Evolutionary conservation across 192 early-diverging fungal species (phyloP).

Genomic region (Entrophospora sp.): DNA sequence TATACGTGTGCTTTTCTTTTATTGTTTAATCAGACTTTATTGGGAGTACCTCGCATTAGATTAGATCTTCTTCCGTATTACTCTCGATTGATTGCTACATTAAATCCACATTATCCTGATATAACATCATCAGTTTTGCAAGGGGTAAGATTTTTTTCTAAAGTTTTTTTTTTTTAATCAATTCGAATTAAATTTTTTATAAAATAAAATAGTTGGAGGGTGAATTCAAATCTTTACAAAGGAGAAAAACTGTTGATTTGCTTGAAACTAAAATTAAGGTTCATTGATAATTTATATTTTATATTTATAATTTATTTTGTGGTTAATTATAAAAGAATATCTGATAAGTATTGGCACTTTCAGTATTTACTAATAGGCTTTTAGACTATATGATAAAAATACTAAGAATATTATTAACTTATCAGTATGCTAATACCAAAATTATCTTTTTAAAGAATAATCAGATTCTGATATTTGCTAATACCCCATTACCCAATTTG

Average conservation of each 20-base stretch:
- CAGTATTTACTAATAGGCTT: too few relatives aligned
- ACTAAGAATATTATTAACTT: too few relatives aligned
- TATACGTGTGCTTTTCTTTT: too few relatives aligned
- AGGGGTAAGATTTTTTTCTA: slow-evolving; percentile 32
- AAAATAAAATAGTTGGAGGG: slow-evolving; percentile 47
- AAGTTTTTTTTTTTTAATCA: neutral
- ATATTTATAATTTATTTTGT: too few relatives aligned
- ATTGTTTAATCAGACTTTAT: slow-evolving; percentile 43
- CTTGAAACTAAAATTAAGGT: slow-evolving; percentile 72
- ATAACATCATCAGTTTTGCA: slow-evolving; percentile 64
- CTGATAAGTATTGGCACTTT: too few relatives aligned
- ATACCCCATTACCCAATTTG: too few relatives aligned
- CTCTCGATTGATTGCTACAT: slow-evolving; percentile 76
- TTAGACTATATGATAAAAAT: too few relatives aligned
- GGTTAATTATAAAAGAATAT: too few relatives aligned
- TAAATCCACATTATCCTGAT: slow-evolving; percentile 83
- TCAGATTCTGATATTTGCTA: too few relatives aligned
- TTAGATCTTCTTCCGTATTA: slow-evolving; percentile 87
- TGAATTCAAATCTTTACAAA: slow-evolving; percentile 63
- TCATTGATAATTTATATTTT: too few relatives aligned
- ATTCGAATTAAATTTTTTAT: neutral
- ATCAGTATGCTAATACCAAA: too few relatives aligned
- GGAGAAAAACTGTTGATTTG: slow-evolving; percentile 60
- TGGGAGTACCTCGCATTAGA: slow-evolving; percentile 71
- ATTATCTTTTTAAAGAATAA: too few relatives aligned